phyloP scores from a whole-genome alignment of 805 yeast species.

The Trichomonascus vanleenenianus region DNA sequence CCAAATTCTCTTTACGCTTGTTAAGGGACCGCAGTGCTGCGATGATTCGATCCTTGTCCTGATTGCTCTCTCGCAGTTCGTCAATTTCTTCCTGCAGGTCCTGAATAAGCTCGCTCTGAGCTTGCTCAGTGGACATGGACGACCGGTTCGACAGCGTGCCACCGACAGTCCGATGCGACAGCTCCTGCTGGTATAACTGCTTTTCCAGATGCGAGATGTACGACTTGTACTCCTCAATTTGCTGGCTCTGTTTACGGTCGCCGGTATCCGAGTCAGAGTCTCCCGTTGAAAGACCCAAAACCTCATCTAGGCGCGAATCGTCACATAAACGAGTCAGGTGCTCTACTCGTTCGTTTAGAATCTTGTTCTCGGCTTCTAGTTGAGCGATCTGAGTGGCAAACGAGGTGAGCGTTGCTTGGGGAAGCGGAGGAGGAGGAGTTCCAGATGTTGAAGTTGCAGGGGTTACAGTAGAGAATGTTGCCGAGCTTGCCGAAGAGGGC shows the following conservation, averaged over 20 bases:
- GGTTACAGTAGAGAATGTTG: slow-evolving; percentile 1
- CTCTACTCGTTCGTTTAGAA: slow-evolving; percentile 59
- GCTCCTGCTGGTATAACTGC: slow-evolving; percentile 33
- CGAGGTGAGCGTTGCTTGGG: background rate
- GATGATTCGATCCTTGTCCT: slow-evolving; percentile 73
- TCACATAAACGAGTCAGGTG: slow-evolving; percentile 54
- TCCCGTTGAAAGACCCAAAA: slow-evolving; percentile 37
- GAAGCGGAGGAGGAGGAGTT: background rate
- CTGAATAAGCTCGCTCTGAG: slow-evolving; percentile 30
- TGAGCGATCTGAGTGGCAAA: slow-evolving; percentile 33
- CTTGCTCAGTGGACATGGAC: slow-evolving; percentile 1
- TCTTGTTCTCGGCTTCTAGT: slow-evolving; percentile 54
- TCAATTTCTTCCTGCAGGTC: slow-evolving; percentile 63
- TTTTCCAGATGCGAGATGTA: slow-evolving; percentile 54
- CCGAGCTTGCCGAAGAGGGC: slow-evolving; percentile 7
- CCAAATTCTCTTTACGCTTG: slow-evolving; percentile 41
- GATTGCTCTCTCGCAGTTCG: slow-evolving; percentile 52
- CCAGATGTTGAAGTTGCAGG: slow-evolving; percentile 5
- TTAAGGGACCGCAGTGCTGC: slow-evolving; percentile 62
- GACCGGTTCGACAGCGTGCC: slow-evolving; percentile 11
- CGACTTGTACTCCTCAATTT: slow-evolving; percentile 35
- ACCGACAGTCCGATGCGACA: slow-evolving; percentile 8
- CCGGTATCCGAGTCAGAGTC: slow-evolving; percentile 21
- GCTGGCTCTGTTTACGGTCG: slow-evolving; percentile 18
- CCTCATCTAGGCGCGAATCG: slow-evolving; percentile 41